These are phyloP conservation scores for Chondrostereum purpureum DNA, from an alignment of 1,284 basidiomycete species.

Conservation along the genomic window DNA sequence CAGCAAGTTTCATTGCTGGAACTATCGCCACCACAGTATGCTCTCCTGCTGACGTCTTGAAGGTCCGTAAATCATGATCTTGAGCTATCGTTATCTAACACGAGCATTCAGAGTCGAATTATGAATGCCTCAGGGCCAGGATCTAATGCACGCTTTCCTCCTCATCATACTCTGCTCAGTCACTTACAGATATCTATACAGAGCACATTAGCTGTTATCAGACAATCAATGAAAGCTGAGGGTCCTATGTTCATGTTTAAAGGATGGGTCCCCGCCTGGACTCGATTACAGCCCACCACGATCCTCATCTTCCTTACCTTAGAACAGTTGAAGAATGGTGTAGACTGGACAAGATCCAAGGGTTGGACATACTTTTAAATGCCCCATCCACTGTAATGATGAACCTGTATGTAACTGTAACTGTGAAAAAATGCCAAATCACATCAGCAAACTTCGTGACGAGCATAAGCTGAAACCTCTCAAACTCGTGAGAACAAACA, in stretches of 20 bases:
- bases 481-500: no score
- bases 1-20: constrained; percentile 81
- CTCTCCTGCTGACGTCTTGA: constrained; percentile 88
- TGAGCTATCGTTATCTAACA: not conserved
- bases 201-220: constrained; percentile 71
- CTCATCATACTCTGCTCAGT: not conserved
- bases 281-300: constrained; percentile 78
- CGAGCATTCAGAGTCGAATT: constrained; percentile 55
- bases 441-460: no score
- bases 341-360: constrained; percentile 42
- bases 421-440: no score
- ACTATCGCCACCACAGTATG: constrained; percentile 93
- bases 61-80: constrained; percentile 35
- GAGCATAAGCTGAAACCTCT: no score
- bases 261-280: constrained; percentile 84
- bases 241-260: constrained; percentile 92
- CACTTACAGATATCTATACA: constrained; percentile 20
- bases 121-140: constrained; percentile 87
- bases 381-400: no score
- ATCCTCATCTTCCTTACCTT: constrained; percentile 81
- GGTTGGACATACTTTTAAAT: constrained; percentile 3
- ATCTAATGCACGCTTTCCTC: constrained; percentile 44
- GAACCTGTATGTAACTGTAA: no score
- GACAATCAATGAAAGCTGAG: constrained; percentile 67
- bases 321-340: constrained; percentile 66